Base-by-base conservation (phyloP, 2,329 filamentous ascomycete genomes). In the Xylariales sp. region DNA sequence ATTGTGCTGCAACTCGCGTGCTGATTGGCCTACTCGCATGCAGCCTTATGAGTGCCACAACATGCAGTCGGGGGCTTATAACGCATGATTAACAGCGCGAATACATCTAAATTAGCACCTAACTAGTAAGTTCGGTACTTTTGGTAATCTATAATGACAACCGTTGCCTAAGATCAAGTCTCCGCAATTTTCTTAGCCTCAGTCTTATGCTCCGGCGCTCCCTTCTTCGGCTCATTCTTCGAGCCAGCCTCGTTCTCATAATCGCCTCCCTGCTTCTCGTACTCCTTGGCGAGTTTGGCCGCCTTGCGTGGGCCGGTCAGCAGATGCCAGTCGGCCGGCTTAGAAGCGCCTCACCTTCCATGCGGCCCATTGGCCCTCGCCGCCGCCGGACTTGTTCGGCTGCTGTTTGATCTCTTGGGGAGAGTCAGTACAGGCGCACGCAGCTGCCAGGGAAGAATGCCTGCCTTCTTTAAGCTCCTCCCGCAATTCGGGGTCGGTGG, bases 211-310 rank as follows among this genome's bases (percentile, higher is more conserved):
- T 50, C 20, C 3, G 51, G 51, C 2, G 31, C 31, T 2, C 54
- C 53, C 42, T 52, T 56, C 42, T 49, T 53, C 3, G 52, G 48
- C 44, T 58, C 54, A 19, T 67, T 67, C 48, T 68, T 67, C 7
- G 63, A 67, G 0, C 62, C 62, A 1, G 63, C 45, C 48, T 64
- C 58, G 25, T 68, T 62, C 50, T 67, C 62, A 37, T 66, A 68
- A 1, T 52, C 63, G 4, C 65, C 64, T 1, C 65, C 65, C 29
- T 62, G 60, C 48, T 61, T 63, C 52, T 68, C 63, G 37, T 68
- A 67, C 47, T 67, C 63, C 42, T 69, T 67, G 2, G 62, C 62
- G 4, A 67, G 50, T 47, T 66, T 67, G 3, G 54, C 48, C 3
- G 53, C 59, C 62, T 63, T 25, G 36, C 4, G 12, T 27, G 5